Base-by-base conservation (phyloP, 2,329 filamentous ascomycete species). In the Fusarium cicatricum region DNA sequence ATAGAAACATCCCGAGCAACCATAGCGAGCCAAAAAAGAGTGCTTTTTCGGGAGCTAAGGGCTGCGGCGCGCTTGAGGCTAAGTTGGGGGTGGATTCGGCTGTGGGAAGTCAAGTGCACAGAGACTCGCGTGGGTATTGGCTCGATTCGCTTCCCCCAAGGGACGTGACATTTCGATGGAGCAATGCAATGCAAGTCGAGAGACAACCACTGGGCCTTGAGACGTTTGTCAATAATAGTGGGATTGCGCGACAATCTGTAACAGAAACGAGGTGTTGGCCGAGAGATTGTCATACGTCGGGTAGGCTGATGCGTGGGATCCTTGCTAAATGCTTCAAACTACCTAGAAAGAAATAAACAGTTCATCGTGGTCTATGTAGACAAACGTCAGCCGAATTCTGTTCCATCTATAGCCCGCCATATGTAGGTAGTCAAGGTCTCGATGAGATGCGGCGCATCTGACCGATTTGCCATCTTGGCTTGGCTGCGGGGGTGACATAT, bases 81-180 rank as follows among this genome's bases (percentile, higher is more conserved):
- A 62, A 60, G 62, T 69, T 69, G 66, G 66, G 66, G 66, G 66
- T 69, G 66, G 66, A 43, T 69, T 69, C 66, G 32, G 36, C 40
- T 58, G 23, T 52, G 64, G 60, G 50, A 61, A 63, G 64, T 64
- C 64, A 69, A 69, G 62, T 69, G 64, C 56, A 56, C 60, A 54
- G 54, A 34, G 31, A 38, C 40, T 42, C 42, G 65, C 48, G 55
- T 59, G 56, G 64, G 62, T 57, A 69, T 69, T 69, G 64, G 66
- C 50, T 60, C 62, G 48, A 56, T 62, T 40, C 9, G 15, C 12
- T 17, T 50, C 53, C 59, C 66, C 66, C 56, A 58, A 69, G 62
- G 55, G 44, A 52, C 34, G 49, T 45, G 43, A 41, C 48, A 45
- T 50, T 51, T 66, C 42, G 53, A 60, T 51, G 46, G 49, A 57